Evolutionary conservation across 2,329 filamentous ascomycete genomes (phyloP).

Genomic region (Fusarium continuum): DNA sequence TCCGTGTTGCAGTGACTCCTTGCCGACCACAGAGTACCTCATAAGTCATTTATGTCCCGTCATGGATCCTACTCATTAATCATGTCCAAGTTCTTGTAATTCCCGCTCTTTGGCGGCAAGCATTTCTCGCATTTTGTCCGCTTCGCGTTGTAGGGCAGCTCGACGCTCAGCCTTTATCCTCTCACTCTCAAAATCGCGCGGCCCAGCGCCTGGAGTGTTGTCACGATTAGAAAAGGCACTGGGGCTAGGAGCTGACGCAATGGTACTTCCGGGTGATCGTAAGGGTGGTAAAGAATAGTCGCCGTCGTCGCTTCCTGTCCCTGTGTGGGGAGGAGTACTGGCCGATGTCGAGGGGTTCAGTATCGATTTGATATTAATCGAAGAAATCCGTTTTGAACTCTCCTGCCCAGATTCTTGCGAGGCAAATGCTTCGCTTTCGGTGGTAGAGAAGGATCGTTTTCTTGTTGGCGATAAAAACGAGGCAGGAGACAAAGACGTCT

Average conservation of each 20-base stretch:
- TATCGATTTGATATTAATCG: conserved; percentile 81
- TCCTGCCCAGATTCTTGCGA: conserved; percentile 54
- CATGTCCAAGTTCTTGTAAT: conserved; percentile 54
- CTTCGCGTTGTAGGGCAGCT: conserved; percentile 74
- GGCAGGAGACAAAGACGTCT: conserved; percentile 67
- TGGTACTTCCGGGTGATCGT: conserved; percentile 54
- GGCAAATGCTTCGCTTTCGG: conserved; percentile 61
- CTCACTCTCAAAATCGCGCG: conserved; percentile 55
- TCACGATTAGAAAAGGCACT: conserved; percentile 50
- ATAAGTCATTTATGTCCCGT: conserved; percentile 38
- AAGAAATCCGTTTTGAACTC: conserved; percentile 71
- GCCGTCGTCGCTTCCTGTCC: conserved; percentile 49
- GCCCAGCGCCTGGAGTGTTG: conserved; percentile 36
- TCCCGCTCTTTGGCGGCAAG: conserved; percentile 79
- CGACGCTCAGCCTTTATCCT: conserved; percentile 68
- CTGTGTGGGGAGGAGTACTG: conserved; percentile 34
- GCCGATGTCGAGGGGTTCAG: conserved; percentile 65
- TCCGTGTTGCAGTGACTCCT: conserved; percentile 37
- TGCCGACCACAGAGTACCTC: conserved; percentile 36
- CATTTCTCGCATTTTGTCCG: conserved; percentile 78
- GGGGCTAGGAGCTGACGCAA: conserved; percentile 54
- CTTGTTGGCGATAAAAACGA: conserved; percentile 67
- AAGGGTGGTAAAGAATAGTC: conserved; percentile 55
- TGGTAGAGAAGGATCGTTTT: conserved; percentile 74
- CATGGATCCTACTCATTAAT: conserved; percentile 37